Evolutionary conservation across 805 yeast species (phyloP), one percentile per base, ranked within the genome.

Genomic region (Dipodascopsis uninucleata): DNA sequence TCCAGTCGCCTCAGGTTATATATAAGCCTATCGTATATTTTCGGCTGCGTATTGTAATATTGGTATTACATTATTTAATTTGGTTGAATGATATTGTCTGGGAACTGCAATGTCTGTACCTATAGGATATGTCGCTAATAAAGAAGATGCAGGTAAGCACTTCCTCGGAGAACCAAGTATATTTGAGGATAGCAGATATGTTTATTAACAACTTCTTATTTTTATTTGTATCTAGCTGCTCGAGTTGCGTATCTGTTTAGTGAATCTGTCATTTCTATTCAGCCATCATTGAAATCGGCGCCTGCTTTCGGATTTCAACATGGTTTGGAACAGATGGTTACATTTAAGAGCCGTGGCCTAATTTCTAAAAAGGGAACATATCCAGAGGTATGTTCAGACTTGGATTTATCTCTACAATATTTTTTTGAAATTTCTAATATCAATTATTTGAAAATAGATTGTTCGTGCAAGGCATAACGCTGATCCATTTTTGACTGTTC

Each of bases 401-500:
- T n/a, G 12, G 22, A 32, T 3, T 16, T n/a, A n/a, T n/a, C 23
- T 16, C 3, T n/a, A n/a, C 16, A 17, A 16, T n/a, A n/a, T 32
- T 12, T n/a, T 17, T n/a, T n/a, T 16, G 22, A n/a, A 32, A n/a
- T n/a, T 32, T n/a, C 14, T 29, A 16, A n/a, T 32, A n/a, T 17
- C 14, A n/a, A 32, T 17, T 29, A n/a, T n/a, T n/a, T n/a, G n/a
- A n/a, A n/a, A n/a, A n/a, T 31, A 37, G 54, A 45, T 49, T 34
- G 41, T 41, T 23, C 31, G 45, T 5, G 61, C 77, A 43, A 53
- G 72, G 24, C 70, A 67, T 23, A 57, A 71, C 40, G 76, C 77
- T 58, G 86, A 81, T 61, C 78, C 83, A 5, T 74, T 77, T 46
- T 59, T 69, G 6, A 59, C 66, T 35, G 67, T 78, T 8, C 66